Evolutionary conservation across 257 asterid species (phyloP).

Genomic region (Solanum paucissectum): DNA sequence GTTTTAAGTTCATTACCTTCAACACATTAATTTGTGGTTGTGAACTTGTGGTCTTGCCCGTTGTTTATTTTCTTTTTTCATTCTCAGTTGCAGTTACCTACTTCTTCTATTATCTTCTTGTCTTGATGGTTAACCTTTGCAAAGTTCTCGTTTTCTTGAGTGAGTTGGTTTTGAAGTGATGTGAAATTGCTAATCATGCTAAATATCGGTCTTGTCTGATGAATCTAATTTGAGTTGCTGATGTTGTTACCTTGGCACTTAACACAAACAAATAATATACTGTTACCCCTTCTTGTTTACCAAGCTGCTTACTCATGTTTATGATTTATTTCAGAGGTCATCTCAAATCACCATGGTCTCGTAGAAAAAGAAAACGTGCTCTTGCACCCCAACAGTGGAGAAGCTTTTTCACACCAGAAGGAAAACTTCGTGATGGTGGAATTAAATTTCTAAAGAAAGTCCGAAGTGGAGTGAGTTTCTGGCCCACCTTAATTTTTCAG

Average conservation of each 20-base stretch:
- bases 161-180: background rate
- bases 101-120: background rate
- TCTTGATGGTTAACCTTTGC: background rate
- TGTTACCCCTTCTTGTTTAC: constrained; percentile 3
- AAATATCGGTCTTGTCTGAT: background rate
- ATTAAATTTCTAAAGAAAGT: constrained; percentile 79
- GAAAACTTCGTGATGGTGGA: constrained; percentile 74
- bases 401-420: constrained; percentile 68
- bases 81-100: background rate
- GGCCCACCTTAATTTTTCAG: background rate
- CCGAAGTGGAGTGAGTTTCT: constrained; percentile 80
- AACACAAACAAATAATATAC: background rate
- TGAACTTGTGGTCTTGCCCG: background rate
- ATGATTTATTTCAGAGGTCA: constrained; percentile 48
- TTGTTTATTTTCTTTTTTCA: background rate
- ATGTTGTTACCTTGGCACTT: background rate
- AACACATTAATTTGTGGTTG: background rate
- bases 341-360: constrained; percentile 90
- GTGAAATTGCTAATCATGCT: background rate
- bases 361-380: constrained; percentile 69
- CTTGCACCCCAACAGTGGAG: constrained; percentile 77
- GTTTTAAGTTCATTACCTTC: background rate
- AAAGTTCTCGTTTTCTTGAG: background rate
- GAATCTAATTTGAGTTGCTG: background rate
- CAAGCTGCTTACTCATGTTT: constrained; percentile 7